Base-by-base conservation (phyloP, 106 monocot species). In the Alisma plantagoaquatica region DNA sequence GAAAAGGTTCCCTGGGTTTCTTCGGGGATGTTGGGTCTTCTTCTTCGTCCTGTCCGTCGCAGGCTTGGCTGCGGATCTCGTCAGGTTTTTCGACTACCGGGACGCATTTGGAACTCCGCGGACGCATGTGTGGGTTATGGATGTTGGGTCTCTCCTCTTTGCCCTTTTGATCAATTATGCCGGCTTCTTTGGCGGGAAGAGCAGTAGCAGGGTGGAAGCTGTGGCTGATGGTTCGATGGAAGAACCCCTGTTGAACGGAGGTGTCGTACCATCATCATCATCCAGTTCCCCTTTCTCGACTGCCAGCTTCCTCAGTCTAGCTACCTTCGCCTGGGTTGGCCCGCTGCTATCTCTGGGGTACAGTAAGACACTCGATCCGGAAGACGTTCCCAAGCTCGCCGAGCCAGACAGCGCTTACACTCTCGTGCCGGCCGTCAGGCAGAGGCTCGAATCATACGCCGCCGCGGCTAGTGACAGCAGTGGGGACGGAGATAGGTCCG, bases 271-370 rank as follows among this genome's bases (percentile, higher is more conserved):
- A 23, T 38, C 31, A 12, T 46, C 15, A 10, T 45, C 23, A 26
- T n/a, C 18, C 54, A 3, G 17, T 32, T 65, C 87, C 14, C 31
- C 63, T 3, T 78, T 69, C 54, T 53, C 79, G 11, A 73, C 57
- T 53, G 93, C 87, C 6, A 64, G 72, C 6, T 61, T 83, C 28
- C 51, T 87, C 22, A 80, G 87, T 43, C 20, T 62, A 29, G 77
- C 87, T 29, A 80, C 83, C 27, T 93, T 93, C 83, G 83, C 74
- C 51, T 93, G 93, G 93, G 61, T 87, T 65, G 67, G 61, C 14
- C 67, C 82, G 58, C 61, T 93, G 56, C 69, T 93, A 33, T 47
- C 77, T 3, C 17, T 65, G 1, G 93, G 93, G 15, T 73, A 77
- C 31, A 64, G 31, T 50, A 87, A 87, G 53, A 83, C 77, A 0